Evolutionary conservation across 441 rosid species (phyloP), one percentile per base, ranked within the genome.

Genomic region (Mallotus japonicus): DNA sequence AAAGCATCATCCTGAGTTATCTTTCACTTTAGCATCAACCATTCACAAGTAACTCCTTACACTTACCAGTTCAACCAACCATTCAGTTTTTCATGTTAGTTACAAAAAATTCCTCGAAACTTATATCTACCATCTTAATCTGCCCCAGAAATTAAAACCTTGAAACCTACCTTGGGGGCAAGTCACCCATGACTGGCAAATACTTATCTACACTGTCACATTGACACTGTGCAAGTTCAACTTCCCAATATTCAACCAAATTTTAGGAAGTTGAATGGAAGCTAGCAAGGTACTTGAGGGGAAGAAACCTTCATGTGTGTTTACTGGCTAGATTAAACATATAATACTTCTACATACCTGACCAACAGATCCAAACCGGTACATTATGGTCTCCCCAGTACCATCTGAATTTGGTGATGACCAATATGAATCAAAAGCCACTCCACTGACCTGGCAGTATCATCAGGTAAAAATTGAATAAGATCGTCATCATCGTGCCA

Each of bases 291-390:
- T 24, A 42, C 57, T 66, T 49, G 64, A 22, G 17, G 40, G 34
- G 22, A 46, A 10, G 15, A 22, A 60, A 56, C 28, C n/a, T 59
- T 51, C 62, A 44, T 22, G 40, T 24, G 24, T 1, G 3, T 44
- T 24, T 50, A 49, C 17, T 57, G 20, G 16, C n/a, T n/a, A 16
- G 19, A 50, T n/a, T 20, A 24, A 46, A 44, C 32, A 2, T 28
- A 28, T 3, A 16, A 50, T 32, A 37, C 24, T 62, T 61, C 51
- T 42, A 68, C 59, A 50, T 91, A 95, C 99, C 99, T 93, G 99
- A 81, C 97, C 98, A 79, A 95, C 98, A 28, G 99, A 95, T 56
- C 99, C 99, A 82, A 95, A 93, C 62, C 98, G 92, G 73, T 92
- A 93, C 87, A 95, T 87, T 73, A 95, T 82, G 42, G 86, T 83